Base-by-base conservation (phyloP, 345 rosid genomes). In the Gossypium longicalyx region DNA sequence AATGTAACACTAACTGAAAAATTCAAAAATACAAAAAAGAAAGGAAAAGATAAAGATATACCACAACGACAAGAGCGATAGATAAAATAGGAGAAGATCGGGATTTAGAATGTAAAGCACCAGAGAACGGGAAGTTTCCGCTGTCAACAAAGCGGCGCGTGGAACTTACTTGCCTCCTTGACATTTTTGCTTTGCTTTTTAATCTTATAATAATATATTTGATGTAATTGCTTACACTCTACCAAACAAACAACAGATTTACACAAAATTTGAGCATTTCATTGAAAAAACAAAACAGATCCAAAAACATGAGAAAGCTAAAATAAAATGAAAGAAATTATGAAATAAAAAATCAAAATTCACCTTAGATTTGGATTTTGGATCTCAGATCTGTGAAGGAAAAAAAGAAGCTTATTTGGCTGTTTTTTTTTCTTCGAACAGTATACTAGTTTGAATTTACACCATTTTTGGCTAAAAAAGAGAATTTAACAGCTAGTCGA, bases 111-210 rank as follows among this genome's bases (percentile, higher is more conserved):
- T 92, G 92, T 29, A 89, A 84, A 2, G 97, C 87, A 60, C 89
- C 89, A 0, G 86, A 70, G 75, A 94, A 92, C 0, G 97, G 90
- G 77, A 94, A 90, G 86, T 84, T 90, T 61, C 92, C 97, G n/a
- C 83, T 81, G 82, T 89, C 97, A 2, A 82, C 97, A 27, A 89
- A 83, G 43, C 97, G 90, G 57, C 98, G 86, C 12, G 89, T 81
- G 65, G 95, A 88, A 73, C 86, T 86, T 48, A 89, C 97, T 84
- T 86, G 97, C 83, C 98, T 86, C 78, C 97, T 85, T 49, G 97
- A 91, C 98, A 94, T 94, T 71, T 49, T 69, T 77, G 49, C 60
- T 60, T 64, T 70, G 20, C 25, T 4, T 48, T 11, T 15, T 43
- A 10, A 9, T 2, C 41, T 61, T 10, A 34, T 48, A 29, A 16